Base-by-base conservation (phyloP, 139 green algal species). In the Desmodesmus armatus region DNA sequence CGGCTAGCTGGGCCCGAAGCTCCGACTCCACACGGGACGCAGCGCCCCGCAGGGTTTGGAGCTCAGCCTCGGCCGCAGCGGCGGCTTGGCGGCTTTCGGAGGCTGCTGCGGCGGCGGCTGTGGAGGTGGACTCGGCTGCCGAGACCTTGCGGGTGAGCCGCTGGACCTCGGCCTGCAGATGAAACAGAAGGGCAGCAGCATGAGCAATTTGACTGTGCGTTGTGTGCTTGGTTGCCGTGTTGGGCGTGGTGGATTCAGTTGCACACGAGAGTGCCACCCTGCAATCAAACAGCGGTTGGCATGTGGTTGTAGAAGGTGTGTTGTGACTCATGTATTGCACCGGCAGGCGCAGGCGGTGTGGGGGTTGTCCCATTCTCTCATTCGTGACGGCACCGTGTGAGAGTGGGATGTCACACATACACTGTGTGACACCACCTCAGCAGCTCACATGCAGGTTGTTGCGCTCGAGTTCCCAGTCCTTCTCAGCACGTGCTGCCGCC, bases 381-480 rank as follows among this genome's bases (percentile, higher is more conserved):
- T n/a, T n/a, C n/a, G n/a, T n/a, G n/a, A n/a, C n/a, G n/a, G n/a
- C n/a, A n/a, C n/a, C n/a, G n/a, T n/a, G n/a, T n/a, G n/a, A n/a
- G n/a, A n/a, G n/a, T n/a, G n/a, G n/a, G n/a, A n/a, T n/a, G n/a
- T n/a, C n/a, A n/a, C n/a, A n/a, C n/a, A n/a, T n/a, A n/a, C n/a
- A n/a, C n/a, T n/a, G n/a, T n/a, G n/a, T n/a, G 80, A 88, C 65
- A 21, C 63, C 73, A 27, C 19, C 37, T 55, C 74, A 60, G 70
- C 17, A 51, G 15, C 44, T 62, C 23, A 85, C 84, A 76, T 88
- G 84, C 65, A 88, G 51, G 49, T 84, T 63, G 79, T 92, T 88
- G 35, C 83, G 63, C 65, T 92, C 85, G 74, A 94, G 65, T 79
- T 87, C 49, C 82, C 78, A 87, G 51, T 92, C 87, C 29, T 87